Conservation (phyloP, 805 yeast genomes). For the Lipomyces spencermartinsiae region DNA sequence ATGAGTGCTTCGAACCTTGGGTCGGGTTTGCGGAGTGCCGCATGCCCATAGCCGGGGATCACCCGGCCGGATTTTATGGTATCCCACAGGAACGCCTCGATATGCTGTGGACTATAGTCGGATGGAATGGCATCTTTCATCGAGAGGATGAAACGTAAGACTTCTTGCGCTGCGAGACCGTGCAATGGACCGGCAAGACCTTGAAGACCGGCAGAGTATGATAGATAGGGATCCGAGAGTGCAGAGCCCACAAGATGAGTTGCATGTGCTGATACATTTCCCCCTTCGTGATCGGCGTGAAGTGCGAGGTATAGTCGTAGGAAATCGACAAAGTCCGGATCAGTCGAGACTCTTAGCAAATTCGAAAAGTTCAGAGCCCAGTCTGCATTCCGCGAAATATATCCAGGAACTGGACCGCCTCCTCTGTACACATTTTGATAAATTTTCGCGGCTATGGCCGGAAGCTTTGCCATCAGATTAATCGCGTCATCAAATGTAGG, state of each 20-base stretch:
- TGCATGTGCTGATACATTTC: constrained; percentile 82
- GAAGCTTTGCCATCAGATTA: constrained; percentile 73
- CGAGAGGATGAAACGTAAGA: constrained; percentile 71
- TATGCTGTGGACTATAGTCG: constrained; percentile 54
- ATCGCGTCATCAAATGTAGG: constrained; percentile 74
- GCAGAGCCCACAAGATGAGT: constrained; percentile 86
- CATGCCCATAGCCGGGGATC: constrained; percentile 89
- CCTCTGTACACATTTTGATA: constrained; percentile 65
- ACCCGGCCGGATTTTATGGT: constrained; percentile 75
- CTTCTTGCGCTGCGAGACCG: constrained; percentile 87
- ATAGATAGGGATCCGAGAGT: constrained; percentile 73
- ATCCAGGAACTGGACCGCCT: constrained; percentile 56
- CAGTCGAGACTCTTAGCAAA: constrained; percentile 62
- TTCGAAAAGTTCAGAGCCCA: constrained; percentile 76
- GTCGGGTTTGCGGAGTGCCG: constrained; percentile 81
- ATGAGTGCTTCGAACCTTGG: constrained; percentile 80
- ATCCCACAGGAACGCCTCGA: constrained; percentile 73
- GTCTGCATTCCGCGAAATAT: constrained; percentile 61
- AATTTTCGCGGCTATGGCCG: constrained; percentile 74
- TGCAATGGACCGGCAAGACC: constrained; percentile 89
- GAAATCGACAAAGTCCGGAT: constrained; percentile 64
- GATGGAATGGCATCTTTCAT: constrained; percentile 54
- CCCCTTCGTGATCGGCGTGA: constrained; percentile 86
- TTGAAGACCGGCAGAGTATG: constrained; percentile 78
- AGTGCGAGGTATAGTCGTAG: constrained; percentile 75